Conservation (phyloP, 495 filamentous ascomycete genomes). For the Xylaria scruposa region DNA sequence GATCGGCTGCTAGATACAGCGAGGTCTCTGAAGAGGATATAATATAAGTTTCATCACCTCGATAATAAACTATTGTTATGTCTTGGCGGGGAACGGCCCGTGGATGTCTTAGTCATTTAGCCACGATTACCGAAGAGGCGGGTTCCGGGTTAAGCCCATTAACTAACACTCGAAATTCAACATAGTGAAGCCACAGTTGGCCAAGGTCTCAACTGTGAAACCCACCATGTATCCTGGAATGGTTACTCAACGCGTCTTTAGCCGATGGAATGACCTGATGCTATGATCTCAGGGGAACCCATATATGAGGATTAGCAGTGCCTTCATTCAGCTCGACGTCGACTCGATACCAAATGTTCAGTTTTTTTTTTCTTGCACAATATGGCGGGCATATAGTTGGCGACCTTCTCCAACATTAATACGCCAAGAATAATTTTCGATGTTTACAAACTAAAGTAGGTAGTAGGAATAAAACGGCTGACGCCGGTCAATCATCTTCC, state of each 20-base stretch:
- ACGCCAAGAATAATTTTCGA: background rate
- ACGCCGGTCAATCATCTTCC: background rate
- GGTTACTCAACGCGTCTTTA: background rate
- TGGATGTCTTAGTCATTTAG: background rate
- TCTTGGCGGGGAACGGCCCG: background rate
- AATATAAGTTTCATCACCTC: background rate
- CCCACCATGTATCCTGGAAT: background rate
- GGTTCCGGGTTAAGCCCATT: no score
- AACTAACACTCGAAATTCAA: background rate
- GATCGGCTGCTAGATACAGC: background rate
- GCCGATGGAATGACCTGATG: background rate
- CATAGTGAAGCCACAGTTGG: background rate
- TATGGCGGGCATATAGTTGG: background rate
- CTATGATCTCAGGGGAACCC: background rate
- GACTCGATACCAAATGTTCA: background rate
- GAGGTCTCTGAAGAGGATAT: background rate
- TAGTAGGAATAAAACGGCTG: background rate
- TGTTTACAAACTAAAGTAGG: background rate
- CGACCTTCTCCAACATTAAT: background rate
- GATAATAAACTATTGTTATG: background rate
- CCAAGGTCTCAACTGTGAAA: conserved; percentile 7
- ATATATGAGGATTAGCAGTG: background rate
- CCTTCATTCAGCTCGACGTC: background rate
- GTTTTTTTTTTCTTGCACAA: background rate
- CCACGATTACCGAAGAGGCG: background rate